Conservation (phyloP, 371 early-diverging fungal species). For the Synchytrium microbalum region DNA sequence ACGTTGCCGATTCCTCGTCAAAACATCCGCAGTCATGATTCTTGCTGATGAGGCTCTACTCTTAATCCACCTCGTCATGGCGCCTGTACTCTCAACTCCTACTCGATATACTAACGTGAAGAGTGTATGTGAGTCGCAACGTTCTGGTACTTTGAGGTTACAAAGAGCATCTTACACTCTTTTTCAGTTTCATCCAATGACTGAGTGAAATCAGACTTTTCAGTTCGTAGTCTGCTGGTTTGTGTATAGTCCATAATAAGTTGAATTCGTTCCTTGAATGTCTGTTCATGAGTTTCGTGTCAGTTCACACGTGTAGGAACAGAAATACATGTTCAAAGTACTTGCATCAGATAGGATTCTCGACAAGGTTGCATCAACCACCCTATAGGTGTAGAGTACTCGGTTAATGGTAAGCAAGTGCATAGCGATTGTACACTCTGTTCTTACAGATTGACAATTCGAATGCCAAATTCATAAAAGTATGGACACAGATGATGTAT, state of each 20-base stretch:
- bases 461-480: slow-evolving; percentile 44
- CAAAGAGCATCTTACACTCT: slow-evolving; percentile 13
- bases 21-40: slow-evolving; percentile 17
- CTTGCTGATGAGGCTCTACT: slow-evolving; percentile 7
- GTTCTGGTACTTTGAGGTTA: not conserved
- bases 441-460: slow-evolving; percentile 24
- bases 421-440: not conserved
- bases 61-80: slow-evolving; percentile 16
- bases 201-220: slow-evolving; percentile 16
- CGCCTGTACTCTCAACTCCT: slow-evolving; percentile 14
- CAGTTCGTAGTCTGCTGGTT: slow-evolving; percentile 15
- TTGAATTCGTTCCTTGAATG: slow-evolving; percentile 13
- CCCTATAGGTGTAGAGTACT: not conserved
- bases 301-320: slow-evolving; percentile 1
- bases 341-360: slow-evolving; percentile 7
- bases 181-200: slow-evolving; percentile 25
- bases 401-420: not conserved
- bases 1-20: slow-evolving; percentile 13
- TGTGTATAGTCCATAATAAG: slow-evolving; percentile 23
- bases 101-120: slow-evolving; percentile 17
- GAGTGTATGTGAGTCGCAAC: not conserved
- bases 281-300: slow-evolving; percentile 9
- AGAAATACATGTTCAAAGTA: not conserved
- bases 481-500: slow-evolving; percentile 40
- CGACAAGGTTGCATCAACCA: slow-evolving; percentile 10